Evolutionary conservation across 176 grass and related monocot species (phyloP).

Genomic region (Tuctoria greenei): DNA sequence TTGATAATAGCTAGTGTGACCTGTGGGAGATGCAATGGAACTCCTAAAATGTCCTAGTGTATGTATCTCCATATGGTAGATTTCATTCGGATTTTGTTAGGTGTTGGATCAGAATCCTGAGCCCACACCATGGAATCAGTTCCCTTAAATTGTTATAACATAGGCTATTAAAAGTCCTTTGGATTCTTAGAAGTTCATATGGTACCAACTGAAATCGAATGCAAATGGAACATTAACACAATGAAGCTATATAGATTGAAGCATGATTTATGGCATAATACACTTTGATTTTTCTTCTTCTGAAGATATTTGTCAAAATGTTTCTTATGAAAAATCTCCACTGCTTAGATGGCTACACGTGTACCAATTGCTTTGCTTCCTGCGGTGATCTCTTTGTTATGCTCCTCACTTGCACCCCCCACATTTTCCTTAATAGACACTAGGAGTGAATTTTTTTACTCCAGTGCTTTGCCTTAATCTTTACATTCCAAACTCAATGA

Average conservation of each 20-base stretch:
- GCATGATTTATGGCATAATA: neutral
- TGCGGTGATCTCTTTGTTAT: neutral
- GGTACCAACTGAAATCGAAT: neutral
- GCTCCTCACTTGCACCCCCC: neutral
- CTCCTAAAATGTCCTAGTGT: neutral
- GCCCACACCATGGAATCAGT: neutral
- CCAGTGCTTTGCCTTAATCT: slow-evolving; percentile 1
- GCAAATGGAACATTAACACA: neutral
- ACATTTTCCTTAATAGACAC: slow-evolving; percentile 7
- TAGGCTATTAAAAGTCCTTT: neutral
- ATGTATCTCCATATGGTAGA: neutral
- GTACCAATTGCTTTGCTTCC: neutral
- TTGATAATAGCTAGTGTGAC: neutral
- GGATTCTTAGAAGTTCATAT: neutral
- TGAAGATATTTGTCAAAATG: neutral
- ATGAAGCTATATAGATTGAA: neutral
- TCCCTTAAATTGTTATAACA: neutral
- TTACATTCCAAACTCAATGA: neutral
- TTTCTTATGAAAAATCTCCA: neutral
- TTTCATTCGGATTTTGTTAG: neutral
- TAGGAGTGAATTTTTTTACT: neutral
- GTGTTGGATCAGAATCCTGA: neutral
- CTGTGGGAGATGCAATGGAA: neutral
- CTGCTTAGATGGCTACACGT: neutral
- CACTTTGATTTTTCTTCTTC: neutral